These are phyloP conservation scores for Alnus glutinosa DNA, from an alignment of 306 rosid species.

Conservation along the genomic window DNA sequence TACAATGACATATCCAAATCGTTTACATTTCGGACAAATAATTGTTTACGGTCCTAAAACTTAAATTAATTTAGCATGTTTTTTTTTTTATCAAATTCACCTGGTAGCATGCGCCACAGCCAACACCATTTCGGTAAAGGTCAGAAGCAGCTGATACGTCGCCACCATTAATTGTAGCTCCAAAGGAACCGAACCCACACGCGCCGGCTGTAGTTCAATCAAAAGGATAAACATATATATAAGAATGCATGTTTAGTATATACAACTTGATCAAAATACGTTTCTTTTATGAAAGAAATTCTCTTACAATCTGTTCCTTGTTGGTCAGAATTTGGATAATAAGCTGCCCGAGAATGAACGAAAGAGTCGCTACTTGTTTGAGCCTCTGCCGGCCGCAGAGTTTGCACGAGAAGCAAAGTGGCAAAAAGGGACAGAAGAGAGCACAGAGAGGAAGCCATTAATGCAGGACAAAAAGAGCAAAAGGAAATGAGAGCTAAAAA, in stretches of 20 bases:
- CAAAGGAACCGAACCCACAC: conserved; percentile 86
- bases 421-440: conserved; percentile 37
- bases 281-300: conserved; percentile 2
- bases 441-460: conserved; percentile 53
- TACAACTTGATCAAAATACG: neutral
- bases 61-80: too few species aligned
- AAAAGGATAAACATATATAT: neutral
- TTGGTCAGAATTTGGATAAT: conserved; percentile 75
- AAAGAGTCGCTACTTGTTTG: conserved; percentile 62
- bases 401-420: conserved; percentile 60
- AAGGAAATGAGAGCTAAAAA: conserved; percentile 14
- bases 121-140: conserved; percentile 76
- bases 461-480: neutral
- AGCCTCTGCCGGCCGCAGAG: conserved; percentile 36
- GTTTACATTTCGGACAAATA: too few species aligned
- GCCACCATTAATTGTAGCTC: conserved; percentile 84
- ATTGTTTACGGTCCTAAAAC: too few species aligned
- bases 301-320: conserved; percentile 79
- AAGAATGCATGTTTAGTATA: conserved; percentile 16
- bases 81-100: conserved; percentile 31
- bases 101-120: conserved; percentile 97
- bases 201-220: conserved; percentile 58
- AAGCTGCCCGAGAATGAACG: conserved; percentile 71
- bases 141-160: conserved; percentile 83
- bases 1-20: too few species aligned